phyloP scores from a whole-genome alignment of 257 asterid genomes.

The Solanum arcanum region DNA sequence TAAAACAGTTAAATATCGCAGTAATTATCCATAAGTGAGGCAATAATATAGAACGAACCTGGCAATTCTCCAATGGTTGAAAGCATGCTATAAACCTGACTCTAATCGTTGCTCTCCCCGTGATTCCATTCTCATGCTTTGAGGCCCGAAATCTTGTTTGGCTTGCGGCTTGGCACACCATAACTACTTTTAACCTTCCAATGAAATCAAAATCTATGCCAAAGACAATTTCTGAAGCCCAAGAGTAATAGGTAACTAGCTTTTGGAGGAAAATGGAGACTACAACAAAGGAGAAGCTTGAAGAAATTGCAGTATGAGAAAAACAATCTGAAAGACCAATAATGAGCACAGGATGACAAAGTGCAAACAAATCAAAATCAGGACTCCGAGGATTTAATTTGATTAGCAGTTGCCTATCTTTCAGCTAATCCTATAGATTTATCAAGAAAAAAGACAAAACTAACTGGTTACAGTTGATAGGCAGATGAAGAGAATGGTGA shows the following conservation, averaged over 20 bases:
- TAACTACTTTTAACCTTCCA: constrained; percentile 50
- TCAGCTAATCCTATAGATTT: constrained; percentile 36
- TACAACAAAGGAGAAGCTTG: neutral
- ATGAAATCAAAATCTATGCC: constrained; percentile 12
- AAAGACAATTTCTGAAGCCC: constrained; percentile 4
- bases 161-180: constrained; percentile 91
- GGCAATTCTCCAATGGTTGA: constrained; percentile 72
- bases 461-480: constrained; percentile 53
- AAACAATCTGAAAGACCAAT: neutral
- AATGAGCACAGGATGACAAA: neutral
- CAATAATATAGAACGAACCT: constrained; percentile 37
- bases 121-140: constrained; percentile 72
- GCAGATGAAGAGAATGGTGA: neutral
- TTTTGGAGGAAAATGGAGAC: neutral
- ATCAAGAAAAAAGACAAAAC: constrained; percentile 30
- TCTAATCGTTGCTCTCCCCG: constrained; percentile 59
- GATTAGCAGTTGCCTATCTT: neutral
- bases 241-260: neutral
- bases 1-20: neutral
- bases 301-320: neutral
- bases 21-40: neutral
- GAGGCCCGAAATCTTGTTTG: constrained; percentile 60
- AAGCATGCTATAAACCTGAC: constrained; percentile 81
- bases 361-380: neutral
- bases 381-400: neutral